Evolutionary conservation across 1,284 basidiomycete species (phyloP).

Genomic region (Trichosporon sp.): DNA sequence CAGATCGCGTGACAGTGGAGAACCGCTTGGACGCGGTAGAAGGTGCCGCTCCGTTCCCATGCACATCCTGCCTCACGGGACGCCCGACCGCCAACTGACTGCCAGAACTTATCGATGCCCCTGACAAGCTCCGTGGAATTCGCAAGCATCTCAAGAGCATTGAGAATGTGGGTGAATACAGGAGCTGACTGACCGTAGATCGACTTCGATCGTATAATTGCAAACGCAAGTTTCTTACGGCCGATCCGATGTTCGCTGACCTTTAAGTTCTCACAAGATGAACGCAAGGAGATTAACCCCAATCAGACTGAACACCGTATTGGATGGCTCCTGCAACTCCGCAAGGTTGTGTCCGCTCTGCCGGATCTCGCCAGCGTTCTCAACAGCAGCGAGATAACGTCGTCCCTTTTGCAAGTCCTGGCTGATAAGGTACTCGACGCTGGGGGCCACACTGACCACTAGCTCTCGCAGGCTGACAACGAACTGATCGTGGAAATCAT

Average conservation of each 20-base stretch:
- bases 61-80: not conserved
- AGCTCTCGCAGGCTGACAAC: not conserved
- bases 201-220: constrained; percentile 83
- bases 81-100: not conserved
- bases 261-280: constrained; percentile 18
- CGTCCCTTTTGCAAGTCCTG: not conserved
- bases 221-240: constrained; percentile 55
- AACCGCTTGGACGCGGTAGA: constrained; percentile 77
- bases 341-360: constrained; percentile 19
- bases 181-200: constrained; percentile 50
- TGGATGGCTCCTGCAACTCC: constrained; percentile 26
- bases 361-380: constrained; percentile 15
- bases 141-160: constrained; percentile 65
- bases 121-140: constrained; percentile 67
- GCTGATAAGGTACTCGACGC: not conserved
- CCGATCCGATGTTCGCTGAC: not conserved
- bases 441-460: not conserved
- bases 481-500: not conserved
- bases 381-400: not conserved
- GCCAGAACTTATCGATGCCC: constrained; percentile 67
- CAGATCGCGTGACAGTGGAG: constrained; percentile 64
- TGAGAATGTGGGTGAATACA: constrained; percentile 50
- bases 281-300: constrained; percentile 5
- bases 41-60: constrained; percentile 52
- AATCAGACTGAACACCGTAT: constrained; percentile 26